These are phyloP conservation scores for Ustilago nuda DNA, from an alignment of 1,284 basidiomycete genomes.

Conservation along the genomic window DNA sequence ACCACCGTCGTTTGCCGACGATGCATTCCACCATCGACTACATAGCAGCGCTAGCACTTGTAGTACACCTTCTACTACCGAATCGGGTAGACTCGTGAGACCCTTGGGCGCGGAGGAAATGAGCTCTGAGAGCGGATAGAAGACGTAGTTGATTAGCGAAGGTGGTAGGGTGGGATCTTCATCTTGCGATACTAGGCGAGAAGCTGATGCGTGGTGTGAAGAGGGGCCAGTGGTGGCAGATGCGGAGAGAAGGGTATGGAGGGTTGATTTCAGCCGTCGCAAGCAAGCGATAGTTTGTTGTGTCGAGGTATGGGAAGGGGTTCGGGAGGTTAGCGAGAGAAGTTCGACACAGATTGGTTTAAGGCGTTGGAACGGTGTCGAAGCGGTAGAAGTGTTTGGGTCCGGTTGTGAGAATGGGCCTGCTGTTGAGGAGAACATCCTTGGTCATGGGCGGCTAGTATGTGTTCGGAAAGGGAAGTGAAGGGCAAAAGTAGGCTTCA, in stretches of 20 bases:
- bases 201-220: conserved; percentile 1
- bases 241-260: conserved; percentile 2
- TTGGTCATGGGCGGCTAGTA: background rate
- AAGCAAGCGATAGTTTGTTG: conserved; percentile 22
- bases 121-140: conserved; percentile 65
- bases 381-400: background rate
- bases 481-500: conserved; percentile 23
- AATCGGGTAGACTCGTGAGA: conserved; percentile 46
- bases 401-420: conserved; percentile 22
- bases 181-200: background rate
- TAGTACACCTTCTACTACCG: conserved; percentile 39
- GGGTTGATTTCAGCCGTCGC: conserved; percentile 19
- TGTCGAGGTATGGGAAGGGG: background rate
- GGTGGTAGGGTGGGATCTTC: conserved; percentile 21
- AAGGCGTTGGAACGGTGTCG: conserved; percentile 44
- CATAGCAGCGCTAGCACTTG: conserved; percentile 43
- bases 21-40: conserved; percentile 60
- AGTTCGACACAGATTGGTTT: conserved; percentile 60
- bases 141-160: conserved; percentile 62
- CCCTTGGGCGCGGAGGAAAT: conserved; percentile 41
- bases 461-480: background rate
- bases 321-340: conserved; percentile 30
- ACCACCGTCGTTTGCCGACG: conserved; percentile 13
- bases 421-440: conserved; percentile 25
- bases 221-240: background rate